These are phyloP conservation scores for Amanita subjunquillea DNA, from an alignment of 768 basidiomycete species.

Conservation along the genomic window DNA sequence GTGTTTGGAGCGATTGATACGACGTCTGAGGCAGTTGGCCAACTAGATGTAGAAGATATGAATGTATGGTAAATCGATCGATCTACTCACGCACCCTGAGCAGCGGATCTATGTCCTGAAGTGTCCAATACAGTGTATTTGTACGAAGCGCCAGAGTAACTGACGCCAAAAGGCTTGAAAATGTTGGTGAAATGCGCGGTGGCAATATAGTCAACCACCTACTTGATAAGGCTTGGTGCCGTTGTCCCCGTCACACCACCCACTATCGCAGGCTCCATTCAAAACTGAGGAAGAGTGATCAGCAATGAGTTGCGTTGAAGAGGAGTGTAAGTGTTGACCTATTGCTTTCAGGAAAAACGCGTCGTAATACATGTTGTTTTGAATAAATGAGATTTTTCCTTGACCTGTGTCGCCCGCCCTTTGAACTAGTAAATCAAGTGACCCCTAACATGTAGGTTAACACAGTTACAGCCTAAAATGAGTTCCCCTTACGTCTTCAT, in stretches of 20 bases:
- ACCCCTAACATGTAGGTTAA: slow-evolving; percentile 42
- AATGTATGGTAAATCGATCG: background rate
- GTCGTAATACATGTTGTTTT: slow-evolving; percentile 97
- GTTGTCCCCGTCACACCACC: slow-evolving; percentile 58
- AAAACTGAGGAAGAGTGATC: slow-evolving; percentile 41
- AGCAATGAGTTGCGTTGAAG: background rate
- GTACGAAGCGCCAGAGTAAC: slow-evolving; percentile 90
- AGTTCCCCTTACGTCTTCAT: slow-evolving; percentile 73
- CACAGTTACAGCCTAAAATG: background rate
- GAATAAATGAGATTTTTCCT: slow-evolving; percentile 69
- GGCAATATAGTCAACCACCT: slow-evolving; percentile 14
- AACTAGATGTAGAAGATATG: slow-evolving; percentile 33
- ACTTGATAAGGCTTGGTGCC: slow-evolving; percentile 66
- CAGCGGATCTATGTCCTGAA: slow-evolving; percentile 76
- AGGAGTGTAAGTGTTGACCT: slow-evolving; percentile 39
- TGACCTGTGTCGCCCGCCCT: slow-evolving; percentile 56
- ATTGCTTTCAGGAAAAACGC: slow-evolving; percentile 98
- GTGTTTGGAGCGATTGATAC: slow-evolving; percentile 83
- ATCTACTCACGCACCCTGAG: slow-evolving; percentile 52
- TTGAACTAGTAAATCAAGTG: slow-evolving; percentile 86
- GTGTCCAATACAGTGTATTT: slow-evolving; percentile 97
- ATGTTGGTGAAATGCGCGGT: slow-evolving; percentile 3
- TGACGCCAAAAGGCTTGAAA: slow-evolving; percentile 80
- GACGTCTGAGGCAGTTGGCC: slow-evolving; percentile 89
- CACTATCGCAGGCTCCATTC: slow-evolving; percentile 86